phyloP scores from a whole-genome alignment of 2,329 filamentous ascomycete genomes.

The Sclerotinia subarctica region DNA sequence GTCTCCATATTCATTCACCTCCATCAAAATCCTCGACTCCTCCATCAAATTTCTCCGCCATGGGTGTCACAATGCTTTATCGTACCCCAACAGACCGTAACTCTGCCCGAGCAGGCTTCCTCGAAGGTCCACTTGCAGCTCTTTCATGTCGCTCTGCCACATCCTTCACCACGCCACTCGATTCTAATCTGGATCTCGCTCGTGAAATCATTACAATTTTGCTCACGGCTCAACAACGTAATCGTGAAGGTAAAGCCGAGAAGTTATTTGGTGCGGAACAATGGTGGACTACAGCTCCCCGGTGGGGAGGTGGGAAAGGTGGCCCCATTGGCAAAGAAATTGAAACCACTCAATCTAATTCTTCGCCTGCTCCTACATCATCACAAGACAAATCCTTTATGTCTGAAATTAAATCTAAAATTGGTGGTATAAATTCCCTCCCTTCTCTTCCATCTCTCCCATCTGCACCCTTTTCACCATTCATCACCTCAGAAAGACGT shows the following conservation, averaged over 20 bases:
- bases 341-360: slow-evolving; percentile 15
- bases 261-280: slow-evolving; percentile 54
- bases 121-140: slow-evolving; percentile 61
- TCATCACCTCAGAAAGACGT: background rate
- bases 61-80: slow-evolving; percentile 54
- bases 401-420: slow-evolving; percentile 24
- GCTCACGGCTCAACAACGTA: slow-evolving; percentile 61
- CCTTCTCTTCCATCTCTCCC: background rate
- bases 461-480: slow-evolving; percentile 17
- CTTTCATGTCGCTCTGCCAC: slow-evolving; percentile 57
- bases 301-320: slow-evolving; percentile 62
- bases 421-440: slow-evolving; percentile 25
- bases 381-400: background rate
- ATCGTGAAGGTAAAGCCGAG: slow-evolving; percentile 55
- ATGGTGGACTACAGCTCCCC: slow-evolving; percentile 60
- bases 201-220: slow-evolving; percentile 59
- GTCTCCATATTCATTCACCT: slow-evolving; percentile 49
- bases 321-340: slow-evolving; percentile 60
- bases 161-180: slow-evolving; percentile 51
- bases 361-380: background rate
- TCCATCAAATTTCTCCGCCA: slow-evolving; percentile 55
- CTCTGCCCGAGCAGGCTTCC: slow-evolving; percentile 55
- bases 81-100: slow-evolving; percentile 59
- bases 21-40: slow-evolving; percentile 35
- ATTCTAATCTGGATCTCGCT: slow-evolving; percentile 60